Conservation (phyloP, 2,329 filamentous ascomycete genomes). For the Chalara sp. region DNA sequence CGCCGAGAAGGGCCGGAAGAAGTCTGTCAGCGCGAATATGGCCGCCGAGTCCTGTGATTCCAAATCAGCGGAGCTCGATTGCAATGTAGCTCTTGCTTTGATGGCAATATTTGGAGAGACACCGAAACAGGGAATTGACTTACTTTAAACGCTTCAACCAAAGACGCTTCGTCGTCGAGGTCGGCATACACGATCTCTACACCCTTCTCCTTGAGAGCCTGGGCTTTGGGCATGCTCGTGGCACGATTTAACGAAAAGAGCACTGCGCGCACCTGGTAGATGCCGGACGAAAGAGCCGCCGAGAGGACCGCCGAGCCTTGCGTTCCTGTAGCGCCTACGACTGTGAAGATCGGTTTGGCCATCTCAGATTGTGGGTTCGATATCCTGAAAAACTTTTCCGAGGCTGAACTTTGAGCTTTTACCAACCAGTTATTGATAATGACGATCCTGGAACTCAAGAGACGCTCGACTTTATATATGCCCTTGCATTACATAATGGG, state of each 20-base stretch:
- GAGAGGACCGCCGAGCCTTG: slow-evolving; percentile 41
- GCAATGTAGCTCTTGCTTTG: slow-evolving; percentile 1
- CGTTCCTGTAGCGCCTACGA: slow-evolving; percentile 41
- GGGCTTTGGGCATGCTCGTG: slow-evolving; percentile 31
- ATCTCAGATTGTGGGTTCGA: too few species aligned
- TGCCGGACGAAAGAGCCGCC: slow-evolving; percentile 30
- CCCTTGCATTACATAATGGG: too few species aligned
- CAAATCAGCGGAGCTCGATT: too few species aligned
- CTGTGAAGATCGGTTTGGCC: slow-evolving; percentile 23
- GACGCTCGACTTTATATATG: too few species aligned
- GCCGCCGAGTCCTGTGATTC: slow-evolving; percentile 32
- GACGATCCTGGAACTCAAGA: too few species aligned
- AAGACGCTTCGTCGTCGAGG: slow-evolving; percentile 31
- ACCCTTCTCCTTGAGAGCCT: slow-evolving; percentile 31
- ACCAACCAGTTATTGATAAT: too few species aligned
- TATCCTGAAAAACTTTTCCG: too few species aligned
- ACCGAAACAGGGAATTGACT: background rate
- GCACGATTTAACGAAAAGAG: slow-evolving; percentile 30
- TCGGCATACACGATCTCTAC: slow-evolving; percentile 38
- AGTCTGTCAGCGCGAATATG: slow-evolving; percentile 51
- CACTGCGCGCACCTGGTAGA: slow-evolving; percentile 37
- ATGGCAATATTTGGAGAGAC: background rate
- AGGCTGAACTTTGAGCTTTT: too few species aligned
- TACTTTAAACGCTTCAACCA: slow-evolving; percentile 34
- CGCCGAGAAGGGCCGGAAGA: slow-evolving; percentile 43